Conservation (phyloP, 768 basidiomycete genomes). For the Hortiboletus campestris region DNA sequence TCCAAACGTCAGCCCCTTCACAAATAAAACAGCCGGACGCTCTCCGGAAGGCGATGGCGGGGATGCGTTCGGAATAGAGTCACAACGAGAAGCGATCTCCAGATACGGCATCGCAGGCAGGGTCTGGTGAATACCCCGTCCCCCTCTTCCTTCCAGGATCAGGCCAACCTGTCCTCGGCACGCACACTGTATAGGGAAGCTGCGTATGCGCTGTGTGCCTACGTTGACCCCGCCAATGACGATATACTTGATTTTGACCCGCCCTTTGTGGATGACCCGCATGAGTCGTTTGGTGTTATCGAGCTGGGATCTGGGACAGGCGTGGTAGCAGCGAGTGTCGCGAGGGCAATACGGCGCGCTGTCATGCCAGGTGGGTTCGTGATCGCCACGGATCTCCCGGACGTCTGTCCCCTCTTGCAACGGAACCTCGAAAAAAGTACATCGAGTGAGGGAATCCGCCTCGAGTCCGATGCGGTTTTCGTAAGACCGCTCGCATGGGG, state of each 20-base stretch:
- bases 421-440: conserved; percentile 32
- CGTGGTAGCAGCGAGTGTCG: conserved; percentile 50
- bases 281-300: conserved; percentile 40
- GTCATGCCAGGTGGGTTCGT: conserved; percentile 25
- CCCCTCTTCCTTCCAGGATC: conserved; percentile 9
- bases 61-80: conserved; percentile 29
- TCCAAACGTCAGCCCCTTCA: conserved; percentile 20
- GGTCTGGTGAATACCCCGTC: conserved; percentile 60
- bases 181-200: conserved; percentile 58
- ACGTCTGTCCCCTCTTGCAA: conserved; percentile 57
- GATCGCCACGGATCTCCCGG: conserved; percentile 72
- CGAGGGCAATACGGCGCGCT: conserved; percentile 37
- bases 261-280: conserved; percentile 36
- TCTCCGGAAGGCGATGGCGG: neutral
- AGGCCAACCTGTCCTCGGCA: neutral
- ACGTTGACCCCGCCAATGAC: conserved; percentile 42
- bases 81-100: conserved; percentile 59
- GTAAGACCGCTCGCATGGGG: conserved; percentile 77
- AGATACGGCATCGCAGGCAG: conserved; percentile 81
- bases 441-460: conserved; percentile 16
- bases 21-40: neutral
- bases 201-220: conserved; percentile 56
- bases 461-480: conserved; percentile 1
- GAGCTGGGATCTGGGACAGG: conserved; percentile 84
- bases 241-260: conserved; percentile 51